These are phyloP conservation scores for Jackrogersella multiformis DNA, from an alignment of 495 filamentous ascomycete species.

Conservation along the genomic window DNA sequence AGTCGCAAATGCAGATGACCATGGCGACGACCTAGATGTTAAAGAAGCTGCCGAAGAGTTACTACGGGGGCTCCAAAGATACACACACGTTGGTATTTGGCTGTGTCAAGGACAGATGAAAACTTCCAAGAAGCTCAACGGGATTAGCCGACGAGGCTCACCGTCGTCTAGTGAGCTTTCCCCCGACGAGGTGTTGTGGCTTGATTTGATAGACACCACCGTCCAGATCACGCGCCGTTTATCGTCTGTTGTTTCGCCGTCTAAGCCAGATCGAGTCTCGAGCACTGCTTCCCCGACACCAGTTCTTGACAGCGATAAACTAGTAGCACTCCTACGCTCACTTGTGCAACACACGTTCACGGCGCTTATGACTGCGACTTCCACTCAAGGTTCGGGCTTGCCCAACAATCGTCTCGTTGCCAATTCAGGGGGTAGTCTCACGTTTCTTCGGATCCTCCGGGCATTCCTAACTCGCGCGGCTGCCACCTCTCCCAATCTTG, in stretches of 20 bases:
- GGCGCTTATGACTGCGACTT: slow-evolving; percentile 78
- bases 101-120: slow-evolving; percentile 91
- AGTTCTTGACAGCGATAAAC: slow-evolving; percentile 59
- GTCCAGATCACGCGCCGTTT: slow-evolving; percentile 79
- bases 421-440: slow-evolving; percentile 64
- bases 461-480: slow-evolving; percentile 89
- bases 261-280: slow-evolving; percentile 41
- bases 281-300: slow-evolving; percentile 21
- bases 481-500: slow-evolving; percentile 80
- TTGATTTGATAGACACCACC: slow-evolving; percentile 85
- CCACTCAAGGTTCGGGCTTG: slow-evolving; percentile 48
- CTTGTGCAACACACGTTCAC: slow-evolving; percentile 93
- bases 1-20: slow-evolving; percentile 58
- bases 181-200: slow-evolving; percentile 85
- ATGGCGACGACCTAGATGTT: slow-evolving; percentile 61
- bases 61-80: slow-evolving; percentile 83
- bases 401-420: slow-evolving; percentile 48
- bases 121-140: slow-evolving; percentile 55
- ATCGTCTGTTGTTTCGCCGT: slow-evolving; percentile 46
- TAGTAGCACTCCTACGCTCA: slow-evolving; percentile 71
- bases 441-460: slow-evolving; percentile 88
- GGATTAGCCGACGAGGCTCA: slow-evolving; percentile 54
- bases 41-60: slow-evolving; percentile 66
- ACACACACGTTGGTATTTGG: slow-evolving; percentile 91
- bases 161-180: slow-evolving; percentile 70